phyloP scores from a whole-genome alignment of 371 early-diverging fungal species.

The Mortierella sp. region DNA sequence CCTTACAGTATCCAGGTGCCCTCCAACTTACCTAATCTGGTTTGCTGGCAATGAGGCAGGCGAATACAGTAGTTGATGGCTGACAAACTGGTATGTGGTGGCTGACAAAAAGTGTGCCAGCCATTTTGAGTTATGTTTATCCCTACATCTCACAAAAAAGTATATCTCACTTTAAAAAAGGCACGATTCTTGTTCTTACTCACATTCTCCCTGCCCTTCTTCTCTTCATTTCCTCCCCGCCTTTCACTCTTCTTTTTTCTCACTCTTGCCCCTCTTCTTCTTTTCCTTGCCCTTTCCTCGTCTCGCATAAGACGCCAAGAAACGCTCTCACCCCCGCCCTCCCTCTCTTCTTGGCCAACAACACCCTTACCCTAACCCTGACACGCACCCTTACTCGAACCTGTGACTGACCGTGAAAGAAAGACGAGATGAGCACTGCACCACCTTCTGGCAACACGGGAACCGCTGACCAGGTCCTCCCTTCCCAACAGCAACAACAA shows the following conservation, averaged over 20 bases:
- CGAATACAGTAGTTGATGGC: not conserved
- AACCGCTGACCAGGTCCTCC: not conserved
- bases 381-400: too few relatives aligned
- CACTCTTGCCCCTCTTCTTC: not conserved
- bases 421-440: not conserved
- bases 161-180: not conserved
- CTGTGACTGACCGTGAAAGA: not conserved
- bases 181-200: not conserved
- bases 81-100: not conserved
- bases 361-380: not conserved
- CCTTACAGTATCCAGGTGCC: too few relatives aligned
- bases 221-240: not conserved
- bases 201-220: not conserved
- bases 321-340: not conserved
- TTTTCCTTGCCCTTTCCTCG: not conserved
- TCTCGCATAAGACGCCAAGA: not conserved
- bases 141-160: not conserved
- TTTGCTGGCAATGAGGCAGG: too few relatives aligned
- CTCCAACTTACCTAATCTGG: too few relatives aligned
- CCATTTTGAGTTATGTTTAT: not conserved
- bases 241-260: not conserved
- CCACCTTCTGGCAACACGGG: not conserved
- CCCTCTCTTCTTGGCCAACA: not conserved
- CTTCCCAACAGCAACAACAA: not conserved
- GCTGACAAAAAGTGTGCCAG: not conserved